These are phyloP conservation scores for Mycena crocata DNA, from an alignment of 768 basidiomycete genomes.

Conservation along the genomic window DNA sequence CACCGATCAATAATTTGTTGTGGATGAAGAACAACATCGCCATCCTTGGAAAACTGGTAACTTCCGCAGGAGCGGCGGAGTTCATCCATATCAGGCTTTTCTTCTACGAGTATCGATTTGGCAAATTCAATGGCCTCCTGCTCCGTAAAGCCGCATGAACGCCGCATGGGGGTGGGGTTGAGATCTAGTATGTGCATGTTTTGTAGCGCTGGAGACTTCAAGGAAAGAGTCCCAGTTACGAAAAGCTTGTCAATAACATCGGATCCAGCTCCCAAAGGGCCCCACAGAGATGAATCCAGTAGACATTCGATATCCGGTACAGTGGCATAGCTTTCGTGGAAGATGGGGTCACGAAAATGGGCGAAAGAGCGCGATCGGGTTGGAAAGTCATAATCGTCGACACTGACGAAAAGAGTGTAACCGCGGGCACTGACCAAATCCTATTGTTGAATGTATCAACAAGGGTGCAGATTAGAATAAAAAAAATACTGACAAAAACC, in stretches of 20 bases:
- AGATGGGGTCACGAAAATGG: neutral
- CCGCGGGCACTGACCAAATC: slow-evolving; percentile 1
- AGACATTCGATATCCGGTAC: neutral
- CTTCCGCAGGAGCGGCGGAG: slow-evolving; percentile 9
- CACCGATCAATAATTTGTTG: neutral
- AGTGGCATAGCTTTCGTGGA: neutral
- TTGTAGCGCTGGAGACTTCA: neutral
- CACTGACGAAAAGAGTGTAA: slow-evolving; percentile 18
- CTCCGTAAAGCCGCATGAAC: slow-evolving; percentile 23
- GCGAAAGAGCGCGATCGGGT: neutral
- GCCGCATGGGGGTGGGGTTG: neutral
- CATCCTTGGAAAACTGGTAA: neutral
- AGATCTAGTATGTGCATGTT: neutral
- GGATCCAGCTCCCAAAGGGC: slow-evolving; percentile 6
- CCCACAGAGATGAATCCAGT: slow-evolving; percentile 12
- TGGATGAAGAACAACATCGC: slow-evolving; percentile 10
- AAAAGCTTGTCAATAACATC: slow-evolving; percentile 26
- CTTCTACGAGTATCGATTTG: neutral
- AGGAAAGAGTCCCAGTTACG: slow-evolving; percentile 10
- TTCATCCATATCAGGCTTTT: neutral
- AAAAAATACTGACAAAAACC: slow-evolving; percentile 15
- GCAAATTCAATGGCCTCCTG: slow-evolving; percentile 12
- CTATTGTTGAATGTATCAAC: neutral
- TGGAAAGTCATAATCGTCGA: slow-evolving; percentile 21
- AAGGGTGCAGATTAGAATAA: neutral